Evolutionary conservation across 1,284 basidiomycete genomes (phyloP), one percentile per base, ranked within the genome.

Genomic region (Apiotrichum brassicae): DNA sequence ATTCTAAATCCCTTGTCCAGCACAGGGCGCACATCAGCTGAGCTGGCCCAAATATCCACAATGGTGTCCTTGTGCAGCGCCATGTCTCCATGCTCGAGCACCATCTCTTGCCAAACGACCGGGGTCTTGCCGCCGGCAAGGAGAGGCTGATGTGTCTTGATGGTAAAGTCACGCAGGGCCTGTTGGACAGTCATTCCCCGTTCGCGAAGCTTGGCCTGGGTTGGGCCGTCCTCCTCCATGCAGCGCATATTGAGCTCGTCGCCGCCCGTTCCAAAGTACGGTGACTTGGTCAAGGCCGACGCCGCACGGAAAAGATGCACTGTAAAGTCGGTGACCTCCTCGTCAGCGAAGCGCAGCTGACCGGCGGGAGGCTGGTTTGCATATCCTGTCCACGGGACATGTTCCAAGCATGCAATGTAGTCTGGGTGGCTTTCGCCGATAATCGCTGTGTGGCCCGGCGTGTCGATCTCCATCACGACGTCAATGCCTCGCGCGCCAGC

Each of bases 401-500:
- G 74, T 51, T 81, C 75, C 9, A 77, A 73, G 66, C 88, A 91
- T 1, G 86, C 85, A 38, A 92, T 73, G 60, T 82, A 78, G 36
- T 87, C 83, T 0, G 85, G 85, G 64, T 83, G 79, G 0, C 84
- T 72, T 34, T 79, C 72, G 2, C 77, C 77, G 42, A 92, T 84
- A 46, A 77, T 73, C 4, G 84, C 76, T 7, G 86, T 88, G 33
- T 49, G 38, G 19, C 39, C 87, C 2, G 87, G 87, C 1, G 84
- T 87, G 69, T 86, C 84, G 51, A 86, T 79, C 69, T 85, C 83
- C 41, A 84, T 71, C 43, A 89, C 75, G 34, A 89, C 83, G 59
- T 88, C 85, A 53, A 92, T 85, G 4, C 88, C 88, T 24, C 83
- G 79, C 83, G 77, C 78, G 37, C 78, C 85, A 7, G 87, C 89